Evolutionary conservation across 1,139 yeast species (phyloP).

Genomic region (Candida sanyaensis): DNA sequence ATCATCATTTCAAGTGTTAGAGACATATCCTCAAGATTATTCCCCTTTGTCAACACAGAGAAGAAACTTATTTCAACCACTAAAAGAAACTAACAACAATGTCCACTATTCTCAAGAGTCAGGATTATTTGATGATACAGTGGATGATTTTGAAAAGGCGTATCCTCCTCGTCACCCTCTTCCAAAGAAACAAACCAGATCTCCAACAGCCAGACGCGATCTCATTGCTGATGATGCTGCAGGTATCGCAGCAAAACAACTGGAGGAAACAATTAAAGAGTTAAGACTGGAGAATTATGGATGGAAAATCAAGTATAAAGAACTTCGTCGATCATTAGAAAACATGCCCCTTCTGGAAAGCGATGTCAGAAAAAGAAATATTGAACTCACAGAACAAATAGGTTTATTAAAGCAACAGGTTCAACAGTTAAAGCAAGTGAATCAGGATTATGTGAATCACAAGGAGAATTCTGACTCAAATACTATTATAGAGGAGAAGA

Average conservation of each 20-base stretch:
- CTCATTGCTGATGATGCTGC: constrained; percentile 7
- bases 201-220: constrained; percentile 3
- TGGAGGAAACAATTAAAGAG: constrained; percentile 13
- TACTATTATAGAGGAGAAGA: background rate
- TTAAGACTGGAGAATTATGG: constrained; percentile 12
- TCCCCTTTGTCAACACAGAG: constrained; percentile 3
- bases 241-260: constrained; percentile 13
- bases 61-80: constrained; percentile 13
- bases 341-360: constrained; percentile 10
- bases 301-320: constrained; percentile 14
- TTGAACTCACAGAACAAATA: constrained; percentile 11
- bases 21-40: constrained; percentile 11
- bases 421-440: constrained; percentile 6
- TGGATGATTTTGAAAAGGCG: constrained; percentile 10
- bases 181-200: background rate
- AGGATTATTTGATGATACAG: constrained; percentile 13
- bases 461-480: constrained; percentile 2
- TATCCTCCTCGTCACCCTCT: constrained; percentile 8
- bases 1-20: constrained; percentile 14
- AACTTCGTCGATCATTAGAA: constrained; percentile 12
- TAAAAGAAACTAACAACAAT: constrained; percentile 10
- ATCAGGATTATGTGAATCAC: background rate
- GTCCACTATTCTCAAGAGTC: constrained; percentile 4
- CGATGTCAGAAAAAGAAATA: constrained; percentile 9
- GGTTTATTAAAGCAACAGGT: constrained; percentile 4